Conservation (phyloP, 2,329 filamentous ascomycete genomes). For the Nigrospora osmanthi region DNA sequence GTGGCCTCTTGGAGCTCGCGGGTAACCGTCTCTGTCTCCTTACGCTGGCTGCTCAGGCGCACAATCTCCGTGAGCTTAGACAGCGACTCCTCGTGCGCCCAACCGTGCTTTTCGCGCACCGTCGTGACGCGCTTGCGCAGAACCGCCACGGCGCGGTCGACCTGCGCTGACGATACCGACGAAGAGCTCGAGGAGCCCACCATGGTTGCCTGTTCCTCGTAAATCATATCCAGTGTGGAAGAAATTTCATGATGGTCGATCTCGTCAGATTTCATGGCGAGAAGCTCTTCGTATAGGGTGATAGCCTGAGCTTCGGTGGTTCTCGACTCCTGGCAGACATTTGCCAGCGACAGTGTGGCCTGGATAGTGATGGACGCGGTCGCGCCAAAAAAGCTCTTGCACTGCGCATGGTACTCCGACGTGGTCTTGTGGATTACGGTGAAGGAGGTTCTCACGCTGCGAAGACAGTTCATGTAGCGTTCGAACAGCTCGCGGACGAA, state of each 20-base stretch:
- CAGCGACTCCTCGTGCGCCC: constrained; percentile 29
- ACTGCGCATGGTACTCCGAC: constrained; percentile 22
- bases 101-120: constrained; percentile 23
- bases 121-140: constrained; percentile 19
- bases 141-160: constrained; percentile 20
- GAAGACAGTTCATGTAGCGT: constrained; percentile 26
- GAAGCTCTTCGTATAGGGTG: constrained; percentile 25
- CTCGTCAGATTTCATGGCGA: constrained; percentile 20
- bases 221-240: constrained; percentile 24
- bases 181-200: constrained; percentile 9
- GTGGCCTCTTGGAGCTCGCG: constrained; percentile 24
- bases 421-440: constrained; percentile 23
- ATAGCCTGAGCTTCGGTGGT: constrained; percentile 25
- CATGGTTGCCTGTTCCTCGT: constrained; percentile 24
- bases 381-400: constrained; percentile 23
- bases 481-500: constrained; percentile 23
- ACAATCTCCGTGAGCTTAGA: constrained; percentile 26
- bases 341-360: constrained; percentile 24
- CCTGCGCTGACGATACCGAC: constrained; percentile 17
- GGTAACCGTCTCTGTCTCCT: constrained; percentile 19
- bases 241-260: constrained; percentile 24
- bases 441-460: constrained; percentile 21
- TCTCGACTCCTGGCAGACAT: constrained; percentile 27
- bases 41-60: constrained; percentile 22
- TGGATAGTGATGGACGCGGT: constrained; percentile 26